Evolutionary conservation across 495 filamentous ascomycete genomes (phyloP), one percentile per base, ranked within the genome.

Genomic region (Neurospora tetrasperma): DNA sequence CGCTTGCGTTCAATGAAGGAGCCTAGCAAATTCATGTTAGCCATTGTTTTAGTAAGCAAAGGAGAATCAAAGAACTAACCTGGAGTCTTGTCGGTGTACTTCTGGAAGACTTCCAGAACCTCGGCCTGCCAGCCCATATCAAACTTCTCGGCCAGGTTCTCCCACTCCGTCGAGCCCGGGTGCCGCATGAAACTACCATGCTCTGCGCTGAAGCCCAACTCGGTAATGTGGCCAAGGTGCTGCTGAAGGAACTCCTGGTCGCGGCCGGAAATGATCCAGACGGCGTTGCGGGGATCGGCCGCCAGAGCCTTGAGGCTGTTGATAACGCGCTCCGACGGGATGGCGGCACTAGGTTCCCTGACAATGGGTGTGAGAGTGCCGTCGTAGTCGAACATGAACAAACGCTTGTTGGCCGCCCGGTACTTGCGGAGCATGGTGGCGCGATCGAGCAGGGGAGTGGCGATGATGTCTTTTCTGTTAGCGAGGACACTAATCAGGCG

Each of bases 341-440:
- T 90, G 3, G 96, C 96, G 9, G 92, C 89, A 73, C 89, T 88
- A 1, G 96, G 96, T 74, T 98, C 93, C 71, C 90, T 89, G 38
- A 98, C 94, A 75, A 99, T 98, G 2, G 94, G 93, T 0, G 96
- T 97, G n/a, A 99, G 88, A 0, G 96, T 99, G 69, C 96, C 96
- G 80, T 99, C 96, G 78, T 98, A 99, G 84, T 99, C 96, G 76
- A 98, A 97, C 91, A 99, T 94, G 82, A 98, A 96, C 3, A 99
- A 84, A 41, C 95, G 89, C 81, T 90, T 90, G 54, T 81, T 82
- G 20, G 93, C 88, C 66, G 87, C 84, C 73, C 89, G 88, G 78
- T 96, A 97, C 73, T 89, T 89, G 70, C 84, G 86, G 48, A 95
- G 81, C 71, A 97, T 79, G 75, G 87, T 83, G 18, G 88, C 83